Conservation (phyloP, 2,329 filamentous ascomycete genomes). For the Ophiostoma himal-ulmi region DNA sequence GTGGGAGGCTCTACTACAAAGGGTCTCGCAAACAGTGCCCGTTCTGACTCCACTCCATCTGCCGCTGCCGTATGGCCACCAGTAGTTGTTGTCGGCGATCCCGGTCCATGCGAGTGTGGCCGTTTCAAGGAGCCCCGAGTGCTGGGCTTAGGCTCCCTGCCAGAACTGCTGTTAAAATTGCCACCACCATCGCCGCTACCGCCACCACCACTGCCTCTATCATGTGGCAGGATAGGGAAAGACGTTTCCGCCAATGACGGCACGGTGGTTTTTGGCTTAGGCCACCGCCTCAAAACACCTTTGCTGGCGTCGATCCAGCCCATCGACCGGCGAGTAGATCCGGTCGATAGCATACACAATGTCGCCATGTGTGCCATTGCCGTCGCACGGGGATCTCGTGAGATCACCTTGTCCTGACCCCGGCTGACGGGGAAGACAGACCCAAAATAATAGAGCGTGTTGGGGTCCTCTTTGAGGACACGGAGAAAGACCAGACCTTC, state of each 20-base stretch:
- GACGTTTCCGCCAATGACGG: too few species aligned
- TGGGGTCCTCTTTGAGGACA: conserved; percentile 16
- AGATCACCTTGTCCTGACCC: neutral
- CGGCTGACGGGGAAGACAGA: neutral
- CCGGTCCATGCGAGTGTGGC: too few species aligned
- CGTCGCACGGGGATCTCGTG: conserved; percentile 15
- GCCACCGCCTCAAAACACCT: conserved; percentile 13
- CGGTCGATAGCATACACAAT: conserved; percentile 12
- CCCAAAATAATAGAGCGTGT: conserved; percentile 21
- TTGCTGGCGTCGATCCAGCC: conserved; percentile 15
- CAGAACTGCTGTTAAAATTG: too few species aligned
- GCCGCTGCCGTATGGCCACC: too few species aligned
- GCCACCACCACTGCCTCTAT: too few species aligned
- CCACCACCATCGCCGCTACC: too few species aligned
- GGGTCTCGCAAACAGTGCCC: too few species aligned
- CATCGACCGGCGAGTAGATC: neutral
- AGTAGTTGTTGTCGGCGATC: neutral
- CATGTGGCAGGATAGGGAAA: too few species aligned
- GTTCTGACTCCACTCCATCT: too few species aligned
- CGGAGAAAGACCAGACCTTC: conserved; percentile 22
- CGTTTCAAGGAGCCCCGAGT: too few species aligned
- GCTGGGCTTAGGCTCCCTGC: too few species aligned
- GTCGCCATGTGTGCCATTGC: conserved; percentile 17
- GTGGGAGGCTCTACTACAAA: neutral
- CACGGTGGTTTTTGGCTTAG: neutral